These are phyloP conservation scores for Populus hybrid DNA, from an alignment of 441 rosid species.

Conservation along the genomic window DNA sequence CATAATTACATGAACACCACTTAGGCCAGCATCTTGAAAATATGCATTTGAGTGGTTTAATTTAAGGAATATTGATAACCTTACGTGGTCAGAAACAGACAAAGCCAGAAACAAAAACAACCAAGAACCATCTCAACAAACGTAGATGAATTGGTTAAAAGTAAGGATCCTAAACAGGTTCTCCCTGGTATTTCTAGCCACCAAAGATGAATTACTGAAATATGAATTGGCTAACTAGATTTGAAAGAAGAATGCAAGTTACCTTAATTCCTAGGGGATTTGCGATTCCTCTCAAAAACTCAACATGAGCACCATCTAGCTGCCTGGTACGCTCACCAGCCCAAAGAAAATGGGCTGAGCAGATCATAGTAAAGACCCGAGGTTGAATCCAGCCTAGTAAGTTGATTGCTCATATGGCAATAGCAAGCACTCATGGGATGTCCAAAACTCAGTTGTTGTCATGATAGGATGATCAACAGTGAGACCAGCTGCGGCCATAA, in stretches of 20 bases:
- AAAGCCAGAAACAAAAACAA: not conserved
- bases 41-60: not conserved
- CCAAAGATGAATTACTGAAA: not conserved
- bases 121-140: not conserved
- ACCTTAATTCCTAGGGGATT: slow-evolving; percentile 98
- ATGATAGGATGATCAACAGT: slow-evolving; percentile 90
- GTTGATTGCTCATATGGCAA: too few relatives aligned
- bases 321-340: slow-evolving; percentile 93
- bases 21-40: not conserved
- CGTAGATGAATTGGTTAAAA: not conserved
- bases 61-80: not conserved
- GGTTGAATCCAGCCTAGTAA: too few relatives aligned
- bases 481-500: slow-evolving; percentile 94
- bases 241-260: not conserved
- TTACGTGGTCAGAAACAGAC: not conserved
- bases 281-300: slow-evolving; percentile 87
- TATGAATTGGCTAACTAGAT: not conserved
- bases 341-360: slow-evolving; percentile 97
- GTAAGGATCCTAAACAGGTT: not conserved
- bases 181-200: not conserved
- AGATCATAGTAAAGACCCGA: too few relatives aligned
- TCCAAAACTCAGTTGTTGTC: slow-evolving; percentile 20
- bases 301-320: slow-evolving; percentile 97
- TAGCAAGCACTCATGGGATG: too few relatives aligned
- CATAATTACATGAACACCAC: not conserved